Conservation (phyloP, 768 basidiomycete species). For the Crassisporium funariophilum region DNA sequence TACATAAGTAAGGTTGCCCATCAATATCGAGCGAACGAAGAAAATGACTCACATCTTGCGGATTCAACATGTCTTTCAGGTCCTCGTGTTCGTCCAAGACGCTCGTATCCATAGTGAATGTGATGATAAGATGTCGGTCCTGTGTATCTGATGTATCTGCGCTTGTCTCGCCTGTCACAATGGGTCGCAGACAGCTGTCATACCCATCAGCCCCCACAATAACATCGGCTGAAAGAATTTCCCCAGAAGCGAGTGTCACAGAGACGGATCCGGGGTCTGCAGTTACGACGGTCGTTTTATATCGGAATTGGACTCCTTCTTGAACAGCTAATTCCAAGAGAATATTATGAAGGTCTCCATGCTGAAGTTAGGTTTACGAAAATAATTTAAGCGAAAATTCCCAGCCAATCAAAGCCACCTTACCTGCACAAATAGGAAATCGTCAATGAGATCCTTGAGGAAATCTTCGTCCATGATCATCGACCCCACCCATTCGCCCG, state of each 20-base stretch:
- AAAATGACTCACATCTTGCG: conserved; percentile 30
- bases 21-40: neutral
- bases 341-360: conserved; percentile 51
- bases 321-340: conserved; percentile 46
- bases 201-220: conserved; percentile 63
- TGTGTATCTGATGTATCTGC: conserved; percentile 17
- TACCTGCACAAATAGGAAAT: conserved; percentile 45
- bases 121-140: conserved; percentile 26
- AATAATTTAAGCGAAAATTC: neutral
- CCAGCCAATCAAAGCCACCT: conserved; percentile 14
- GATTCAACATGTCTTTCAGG: conserved; percentile 26
- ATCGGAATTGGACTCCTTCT: conserved; percentile 49
- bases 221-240: conserved; percentile 47
- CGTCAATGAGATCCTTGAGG: conserved; percentile 31
- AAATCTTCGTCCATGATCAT: conserved; percentile 42
- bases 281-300: conserved; percentile 34
- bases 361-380: conserved; percentile 35
- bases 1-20: neutral
- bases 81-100: conserved; percentile 33
- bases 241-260: conserved; percentile 42
- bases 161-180: conserved; percentile 20
- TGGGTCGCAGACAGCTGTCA: conserved; percentile 36
- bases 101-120: conserved; percentile 32
- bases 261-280: conserved; percentile 32
- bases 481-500: conserved; percentile 43